Evolutionary conservation across 2,329 filamentous ascomycete species (phyloP).

Genomic region (Verticillium isaacii): DNA sequence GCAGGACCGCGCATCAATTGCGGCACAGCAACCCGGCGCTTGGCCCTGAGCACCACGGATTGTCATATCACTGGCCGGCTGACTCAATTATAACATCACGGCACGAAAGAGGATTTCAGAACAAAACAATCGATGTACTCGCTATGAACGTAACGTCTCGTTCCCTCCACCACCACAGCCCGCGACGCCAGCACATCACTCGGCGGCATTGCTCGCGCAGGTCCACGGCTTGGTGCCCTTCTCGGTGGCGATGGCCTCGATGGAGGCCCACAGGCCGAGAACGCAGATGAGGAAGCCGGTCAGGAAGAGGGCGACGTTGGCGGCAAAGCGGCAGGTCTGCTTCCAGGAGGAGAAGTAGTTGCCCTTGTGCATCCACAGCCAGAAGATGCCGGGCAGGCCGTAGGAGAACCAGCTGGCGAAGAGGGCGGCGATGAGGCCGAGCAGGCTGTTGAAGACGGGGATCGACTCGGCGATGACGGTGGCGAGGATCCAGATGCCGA

Average conservation of each 20-base stretch:
- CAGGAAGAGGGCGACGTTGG: conserved; percentile 25
- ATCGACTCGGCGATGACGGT: conserved; percentile 67
- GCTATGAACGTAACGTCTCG: too few species aligned
- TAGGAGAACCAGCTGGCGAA: conserved; percentile 66
- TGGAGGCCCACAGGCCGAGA: conserved; percentile 33
- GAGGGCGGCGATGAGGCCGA: conserved; percentile 57
- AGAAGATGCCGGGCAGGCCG: conserved; percentile 40
- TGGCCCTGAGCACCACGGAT: too few species aligned
- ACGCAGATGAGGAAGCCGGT: conserved; percentile 29
- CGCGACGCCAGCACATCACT: background rate
- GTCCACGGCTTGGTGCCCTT: conserved; percentile 28
- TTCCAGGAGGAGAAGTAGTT: conserved; percentile 28
- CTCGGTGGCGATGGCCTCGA: conserved; percentile 27
- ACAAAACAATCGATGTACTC: too few species aligned
- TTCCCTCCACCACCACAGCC: too few species aligned
- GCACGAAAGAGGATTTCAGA: too few species aligned
- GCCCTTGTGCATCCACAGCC: conserved; percentile 42
- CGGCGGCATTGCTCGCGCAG: conserved; percentile 23
- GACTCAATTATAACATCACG: background rate
- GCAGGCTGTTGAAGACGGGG: conserved; percentile 62
- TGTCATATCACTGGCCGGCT: too few species aligned
- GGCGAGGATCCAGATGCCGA: conserved; percentile 52
- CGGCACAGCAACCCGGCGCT: too few species aligned
- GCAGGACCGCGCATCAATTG: too few species aligned
- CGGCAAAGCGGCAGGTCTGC: conserved; percentile 23